phyloP scores from a whole-genome alignment of 2,329 filamentous ascomycete species.

The Raffaelea arxii region DNA sequence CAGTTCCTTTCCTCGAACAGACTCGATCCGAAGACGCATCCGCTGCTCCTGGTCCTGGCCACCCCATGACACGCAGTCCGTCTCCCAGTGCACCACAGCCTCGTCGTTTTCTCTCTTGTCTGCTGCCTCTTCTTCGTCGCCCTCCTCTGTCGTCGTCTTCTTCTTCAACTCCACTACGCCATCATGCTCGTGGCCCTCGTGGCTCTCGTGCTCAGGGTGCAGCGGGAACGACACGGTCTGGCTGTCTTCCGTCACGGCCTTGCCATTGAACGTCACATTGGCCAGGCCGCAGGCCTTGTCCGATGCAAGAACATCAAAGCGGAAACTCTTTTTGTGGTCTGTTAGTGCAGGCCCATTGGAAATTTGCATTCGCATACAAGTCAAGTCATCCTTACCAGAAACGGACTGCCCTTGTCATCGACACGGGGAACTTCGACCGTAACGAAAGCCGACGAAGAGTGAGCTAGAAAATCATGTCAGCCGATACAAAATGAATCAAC shows the following conservation, averaged over 20 bases:
- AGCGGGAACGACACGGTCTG: conserved; percentile 28
- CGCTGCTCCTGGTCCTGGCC: conserved; percentile 30
- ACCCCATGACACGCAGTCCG: conserved; percentile 33
- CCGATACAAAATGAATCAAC: too few species aligned
- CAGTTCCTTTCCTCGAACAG: conserved; percentile 29
- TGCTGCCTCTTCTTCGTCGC: conserved; percentile 1
- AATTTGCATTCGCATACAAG: not conserved
- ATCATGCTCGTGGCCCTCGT: not conserved
- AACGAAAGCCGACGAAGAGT: conserved; percentile 13
- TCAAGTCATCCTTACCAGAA: conserved; percentile 14
- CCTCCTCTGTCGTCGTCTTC: not conserved
- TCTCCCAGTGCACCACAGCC: conserved; percentile 35
- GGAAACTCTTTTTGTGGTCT: conserved; percentile 23
- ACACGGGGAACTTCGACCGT: conserved; percentile 15
- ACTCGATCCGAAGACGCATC: conserved; percentile 32
- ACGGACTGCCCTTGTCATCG: conserved; percentile 7
- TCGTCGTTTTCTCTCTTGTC: conserved; percentile 16
- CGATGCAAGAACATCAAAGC: conserved; percentile 35
- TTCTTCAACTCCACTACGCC: not conserved
- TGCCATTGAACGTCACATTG: conserved; percentile 37
- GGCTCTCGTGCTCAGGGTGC: conserved; percentile 18
- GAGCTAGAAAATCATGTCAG: not conserved
- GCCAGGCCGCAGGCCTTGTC: conserved; percentile 34
- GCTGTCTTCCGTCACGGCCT: conserved; percentile 30
- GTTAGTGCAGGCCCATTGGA: not conserved